These are phyloP conservation scores for Musa itinerans DNA, from an alignment of 176 grass and related monocot genomes.

Conservation along the genomic window DNA sequence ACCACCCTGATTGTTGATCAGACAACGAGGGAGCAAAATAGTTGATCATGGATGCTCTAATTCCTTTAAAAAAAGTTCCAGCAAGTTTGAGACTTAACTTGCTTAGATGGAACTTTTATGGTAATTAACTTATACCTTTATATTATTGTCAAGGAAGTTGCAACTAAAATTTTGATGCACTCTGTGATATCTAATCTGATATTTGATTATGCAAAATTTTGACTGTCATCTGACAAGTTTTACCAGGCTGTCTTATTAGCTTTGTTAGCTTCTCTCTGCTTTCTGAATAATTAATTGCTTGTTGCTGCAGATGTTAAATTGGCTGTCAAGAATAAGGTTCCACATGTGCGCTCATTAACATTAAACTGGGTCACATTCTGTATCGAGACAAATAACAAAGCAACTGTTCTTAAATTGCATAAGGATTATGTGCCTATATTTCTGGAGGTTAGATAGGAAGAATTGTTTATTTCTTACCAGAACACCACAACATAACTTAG, in stretches of 20 bases:
- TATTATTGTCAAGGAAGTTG: neutral
- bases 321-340: constrained; percentile 97
- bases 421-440: constrained; percentile 98
- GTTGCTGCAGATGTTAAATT: constrained; percentile 64
- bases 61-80: too few species aligned
- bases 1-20: neutral
- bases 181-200: neutral
- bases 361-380: constrained; percentile 84
- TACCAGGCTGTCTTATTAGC: neutral
- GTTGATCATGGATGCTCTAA: too few species aligned
- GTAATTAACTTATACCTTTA: neutral
- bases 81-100: too few species aligned
- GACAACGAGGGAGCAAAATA: neutral
- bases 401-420: constrained; percentile 78
- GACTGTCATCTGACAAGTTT: neutral
- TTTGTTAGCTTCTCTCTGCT: neutral
- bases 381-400: constrained; percentile 94
- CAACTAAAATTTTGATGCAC: too few species aligned
- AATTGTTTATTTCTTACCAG: neutral
- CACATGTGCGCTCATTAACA: constrained; percentile 80
- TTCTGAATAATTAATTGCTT: constrained; percentile 7
- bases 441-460: constrained; percentile 61
- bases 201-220: neutral
- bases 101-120: too few species aligned
- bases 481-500: too few species aligned